Conservation (phyloP, 192 early-diverging fungal genomes). For the Cladochytrium replicatum region DNA sequence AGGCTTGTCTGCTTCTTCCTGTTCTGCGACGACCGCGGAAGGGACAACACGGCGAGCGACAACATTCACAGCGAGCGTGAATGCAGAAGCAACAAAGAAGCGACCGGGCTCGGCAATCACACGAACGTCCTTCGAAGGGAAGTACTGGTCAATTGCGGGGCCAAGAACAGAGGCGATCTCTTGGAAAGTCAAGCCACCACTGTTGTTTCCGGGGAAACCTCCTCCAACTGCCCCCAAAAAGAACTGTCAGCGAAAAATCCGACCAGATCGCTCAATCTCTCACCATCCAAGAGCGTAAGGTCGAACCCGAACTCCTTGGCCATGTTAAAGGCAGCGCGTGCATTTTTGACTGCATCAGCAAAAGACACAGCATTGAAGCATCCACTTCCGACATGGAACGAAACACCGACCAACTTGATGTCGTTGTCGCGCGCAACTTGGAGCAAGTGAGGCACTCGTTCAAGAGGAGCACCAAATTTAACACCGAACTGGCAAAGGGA, state of each 20-base stretch:
- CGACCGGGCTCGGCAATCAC: conserved; percentile 99
- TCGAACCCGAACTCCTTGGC: conserved; percentile 67
- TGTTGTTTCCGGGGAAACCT: conserved; percentile 83
- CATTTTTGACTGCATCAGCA: conserved; percentile 76
- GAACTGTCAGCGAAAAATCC: too few species aligned
- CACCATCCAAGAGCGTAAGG: too few species aligned
- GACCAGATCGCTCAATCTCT: too few species aligned
- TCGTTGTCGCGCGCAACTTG: conserved; percentile 64
- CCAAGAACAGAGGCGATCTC: conserved; percentile 70
- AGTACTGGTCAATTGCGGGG: conserved; percentile 65
- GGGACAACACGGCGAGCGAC: conserved; percentile 75
- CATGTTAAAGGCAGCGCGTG: conserved; percentile 81
- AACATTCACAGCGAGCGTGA: conserved; percentile 86
- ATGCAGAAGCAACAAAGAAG: conserved; percentile 90
- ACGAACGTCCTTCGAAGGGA: conserved; percentile 74
- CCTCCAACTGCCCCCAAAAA: conserved; percentile 63
- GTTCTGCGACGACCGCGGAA: too few species aligned
- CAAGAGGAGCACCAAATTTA: conserved; percentile 91
- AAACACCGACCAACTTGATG: conserved; percentile 83
- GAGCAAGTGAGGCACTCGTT: conserved; percentile 57
- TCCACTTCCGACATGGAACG: conserved; percentile 98
- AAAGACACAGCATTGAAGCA: conserved; percentile 85
- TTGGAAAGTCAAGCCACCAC: conserved; percentile 70
- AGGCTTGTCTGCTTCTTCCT: too few species aligned
- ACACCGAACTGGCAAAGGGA: conserved; percentile 84